Base-by-base conservation (phyloP, 2,329 filamentous ascomycete genomes). In the Colletotrichum limetticola region DNA sequence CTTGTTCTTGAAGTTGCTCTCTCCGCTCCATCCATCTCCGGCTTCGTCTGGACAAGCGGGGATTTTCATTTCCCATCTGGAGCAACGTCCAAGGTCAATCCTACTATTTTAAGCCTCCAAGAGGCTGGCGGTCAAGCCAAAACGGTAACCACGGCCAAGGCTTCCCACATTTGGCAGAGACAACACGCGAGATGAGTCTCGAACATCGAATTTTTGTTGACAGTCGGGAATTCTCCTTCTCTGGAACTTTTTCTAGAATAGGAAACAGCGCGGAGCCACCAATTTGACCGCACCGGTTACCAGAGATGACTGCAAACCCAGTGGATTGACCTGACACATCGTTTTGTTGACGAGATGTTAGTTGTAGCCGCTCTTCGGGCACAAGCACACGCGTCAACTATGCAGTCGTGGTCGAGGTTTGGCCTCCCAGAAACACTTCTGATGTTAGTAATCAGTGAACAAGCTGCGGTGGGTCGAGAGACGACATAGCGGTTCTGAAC, bases 11-110 rank as follows among this genome's bases (percentile, higher is more conserved):
- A 26, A 59, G 66, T 64, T 63, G 22, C 16, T 16, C 24, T 66
- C 63, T 42, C 22, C 26, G 55, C 66, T 49, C 66, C 70, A 61
- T 68, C 28, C 58, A 56, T 60, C 24, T 49, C 60, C 58, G 68
- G 60, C 28, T 59, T 46, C 24, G 68, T 66, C 63, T 60, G 57
- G 24, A 67, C 24, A 35, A 61, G 70, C 60, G 70, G 70, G 16
- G 26, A 65, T 61, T 70, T 42, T 70, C 70, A 72, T 72, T 65
- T 70, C 66, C 70, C 60, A 60, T 57, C n/a, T 56, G 55, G 59
- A n/a, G 30, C 53, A 42, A 16, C 56, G 30, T 46, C 26, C 66
- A 70, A 72, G 66, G 66, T 61, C 60, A 42, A 65, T 70, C 60
- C 56, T 70, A 46, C 60, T 72, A 72, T 70, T 65, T 55, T 58